Base-by-base conservation (phyloP, 805 yeast species). In the Nakazawaea wickerhamii region DNA sequence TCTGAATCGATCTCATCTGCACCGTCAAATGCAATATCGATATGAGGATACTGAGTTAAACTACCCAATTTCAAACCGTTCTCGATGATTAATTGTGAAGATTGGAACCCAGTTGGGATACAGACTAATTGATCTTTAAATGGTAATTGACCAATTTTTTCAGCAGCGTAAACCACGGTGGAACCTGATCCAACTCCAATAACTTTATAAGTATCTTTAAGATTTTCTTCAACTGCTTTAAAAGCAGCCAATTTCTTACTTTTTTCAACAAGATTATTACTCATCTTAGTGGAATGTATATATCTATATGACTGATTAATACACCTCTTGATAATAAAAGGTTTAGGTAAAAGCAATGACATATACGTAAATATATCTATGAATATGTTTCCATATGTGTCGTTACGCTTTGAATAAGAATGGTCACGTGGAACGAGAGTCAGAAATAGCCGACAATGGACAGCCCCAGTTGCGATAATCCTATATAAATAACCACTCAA, bases 181-280 rank as follows among this genome's bases (percentile, higher is more conserved):
- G 95, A 84, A 1, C 99, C 99, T 19, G 96, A 87, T 10, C 99
- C 99, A 48, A 93, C 79, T 31, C 99, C 99, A 14, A 93, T 74
- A 13, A 87, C 83, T 53, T 73, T 79, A 50, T 89, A 87, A 30
- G 67, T 52, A 18, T 72, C 61, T 26, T 86, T 83, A 58, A 86
- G 73, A 56, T 89, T 82, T 43, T 86, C 90, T 60, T 91, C 96
- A 26, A 93, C 95, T 2, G 99, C 99, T 43, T 73, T 69, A 68
- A 82, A 88, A 7, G 97, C 98, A 17, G 98, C 95, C 2, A 78
- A 68, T 59, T 86, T 78, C 61, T 91, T 91, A n/a, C 96, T 90
- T 52, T 77, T 66, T 64, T 90, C 96, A 41, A 88, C 71, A 36
- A 71, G 60, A 48, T 51, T 52, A n/a, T 23, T 36, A 10, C 34